Base-by-base conservation (phyloP, 257 asterid species). In the Solanum paucissectum region DNA sequence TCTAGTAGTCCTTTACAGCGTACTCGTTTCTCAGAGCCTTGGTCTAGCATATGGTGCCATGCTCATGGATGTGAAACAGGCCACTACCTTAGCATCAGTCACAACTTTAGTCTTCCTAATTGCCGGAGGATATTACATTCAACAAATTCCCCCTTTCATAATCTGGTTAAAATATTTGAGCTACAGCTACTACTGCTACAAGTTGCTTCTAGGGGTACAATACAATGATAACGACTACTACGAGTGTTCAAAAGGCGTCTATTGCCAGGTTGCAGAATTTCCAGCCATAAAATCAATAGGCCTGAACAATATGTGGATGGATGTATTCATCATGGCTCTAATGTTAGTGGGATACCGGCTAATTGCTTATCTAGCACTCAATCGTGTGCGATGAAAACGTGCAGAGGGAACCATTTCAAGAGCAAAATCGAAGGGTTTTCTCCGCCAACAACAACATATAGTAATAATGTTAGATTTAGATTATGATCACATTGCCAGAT, bases 31-130 rank as follows among this genome's bases (percentile, higher is more conserved):
- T 5, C 99, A 97, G 86, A 91, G 99, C 32, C 96, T 97, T 13
- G 99, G 99, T 18, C 81, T 97, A 88, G 98, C 98, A 10, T 94
- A 93, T 44, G 99, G 99, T 2, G 99, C 99, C 55, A 83, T 97
- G 81, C 94, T 97, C 42, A 97, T 97, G 99, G 98, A 97, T 42
- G 99, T 96, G 75, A 97, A 97, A 87, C 95, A 97, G 88, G 99
- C 99, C 7, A 95, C 99, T 10, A 97, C 99, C 25, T 89, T 97
- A 91, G 98, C 99, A 83, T 97, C 99, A 2, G 99, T 97, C 16
- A 96, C 98, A 82, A 97, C 98, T 13, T 89, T 97, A 90, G 98
- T 92, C 55, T 97, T 97, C 93, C 98, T 97, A 25, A 94, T 95
- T 85, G 99, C 99, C 3, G 99, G 99, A 79, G 99, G 99, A 12